Conservation (phyloP, 2,329 filamentous ascomycete genomes). For the Cercospora citrullina region DNA sequence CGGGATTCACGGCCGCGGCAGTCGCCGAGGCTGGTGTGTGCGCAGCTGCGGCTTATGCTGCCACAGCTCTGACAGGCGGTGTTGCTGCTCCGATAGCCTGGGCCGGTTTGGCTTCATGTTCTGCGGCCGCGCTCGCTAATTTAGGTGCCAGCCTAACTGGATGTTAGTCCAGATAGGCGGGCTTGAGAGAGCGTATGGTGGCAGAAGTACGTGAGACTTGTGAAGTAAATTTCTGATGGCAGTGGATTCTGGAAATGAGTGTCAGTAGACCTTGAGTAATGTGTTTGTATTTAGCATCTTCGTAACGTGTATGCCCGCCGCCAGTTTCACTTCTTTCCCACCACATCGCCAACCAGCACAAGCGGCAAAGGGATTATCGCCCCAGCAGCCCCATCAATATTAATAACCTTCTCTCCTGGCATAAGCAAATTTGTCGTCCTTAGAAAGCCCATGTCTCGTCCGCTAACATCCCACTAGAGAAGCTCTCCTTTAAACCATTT, state of each 20-base stretch:
- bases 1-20: not conserved
- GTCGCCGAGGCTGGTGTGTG: not conserved
- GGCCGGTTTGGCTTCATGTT: not conserved
- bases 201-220: not conserved
- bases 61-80: not conserved
- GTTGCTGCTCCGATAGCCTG: not conserved
- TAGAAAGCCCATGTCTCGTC: not conserved
- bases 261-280: not conserved
- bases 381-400: not conserved
- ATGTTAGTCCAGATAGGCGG: not conserved
- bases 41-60: not conserved
- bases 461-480: not conserved
- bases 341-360: not conserved
- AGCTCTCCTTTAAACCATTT: not conserved
- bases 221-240: not conserved
- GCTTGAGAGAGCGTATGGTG: not conserved
- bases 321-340: not conserved
- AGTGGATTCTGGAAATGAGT: not conserved
- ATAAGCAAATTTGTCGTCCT: not conserved
- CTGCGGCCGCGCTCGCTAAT: not conserved
- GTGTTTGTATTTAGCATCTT: not conserved
- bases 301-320: not conserved
- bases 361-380: not conserved
- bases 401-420: not conserved
- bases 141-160: not conserved